phyloP scores from a whole-genome alignment of 2,329 filamentous ascomycete species.

The Aureobasidium namibiae region DNA sequence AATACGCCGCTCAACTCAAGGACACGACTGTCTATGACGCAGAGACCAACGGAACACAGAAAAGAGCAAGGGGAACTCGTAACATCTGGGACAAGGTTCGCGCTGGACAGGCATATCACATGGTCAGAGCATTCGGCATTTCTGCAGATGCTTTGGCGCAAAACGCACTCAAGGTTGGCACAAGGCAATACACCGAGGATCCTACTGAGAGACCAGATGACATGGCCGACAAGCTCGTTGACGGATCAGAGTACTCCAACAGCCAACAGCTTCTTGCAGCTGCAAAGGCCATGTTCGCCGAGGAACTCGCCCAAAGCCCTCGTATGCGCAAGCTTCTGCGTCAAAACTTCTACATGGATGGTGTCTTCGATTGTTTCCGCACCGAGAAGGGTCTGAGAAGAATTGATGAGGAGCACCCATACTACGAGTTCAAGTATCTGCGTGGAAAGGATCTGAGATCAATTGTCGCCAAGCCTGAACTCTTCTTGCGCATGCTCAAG shows the following conservation, averaged over 20 bases:
- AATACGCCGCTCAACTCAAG: slow-evolving; percentile 76
- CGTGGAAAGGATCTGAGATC: slow-evolving; percentile 79
- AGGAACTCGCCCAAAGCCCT: slow-evolving; percentile 82
- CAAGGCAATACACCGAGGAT: slow-evolving; percentile 78
- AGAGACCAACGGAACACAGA: slow-evolving; percentile 59
- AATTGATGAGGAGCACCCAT: slow-evolving; percentile 91
- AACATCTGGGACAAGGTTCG: slow-evolving; percentile 78
- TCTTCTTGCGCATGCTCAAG: slow-evolving; percentile 95
- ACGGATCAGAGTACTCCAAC: slow-evolving; percentile 64
- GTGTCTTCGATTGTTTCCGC: slow-evolving; percentile 75
- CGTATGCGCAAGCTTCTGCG: slow-evolving; percentile 84
- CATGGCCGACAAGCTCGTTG: slow-evolving; percentile 70
- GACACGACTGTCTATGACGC: slow-evolving; percentile 60
- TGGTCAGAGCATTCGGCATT: slow-evolving; percentile 87
- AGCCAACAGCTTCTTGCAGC: slow-evolving; percentile 67
- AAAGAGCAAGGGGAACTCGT: slow-evolving; percentile 73
- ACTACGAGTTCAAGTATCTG: slow-evolving; percentile 96
- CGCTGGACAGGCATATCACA: slow-evolving; percentile 66
- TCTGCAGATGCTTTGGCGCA: slow-evolving; percentile 79
- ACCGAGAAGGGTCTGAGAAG: slow-evolving; percentile 90
- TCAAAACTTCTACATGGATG: slow-evolving; percentile 72
- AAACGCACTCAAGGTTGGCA: slow-evolving; percentile 71
- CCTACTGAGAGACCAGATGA: slow-evolving; percentile 72
- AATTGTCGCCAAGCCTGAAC: slow-evolving; percentile 72
- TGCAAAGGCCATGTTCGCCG: slow-evolving; percentile 79